Percentiles rank a stretch among this genome's conserved stretches.
These are phyloP conservation scores for Mentha longifolia DNA, from an alignment of 257 asterid genomes.

Conservation along the genomic window DNA sequence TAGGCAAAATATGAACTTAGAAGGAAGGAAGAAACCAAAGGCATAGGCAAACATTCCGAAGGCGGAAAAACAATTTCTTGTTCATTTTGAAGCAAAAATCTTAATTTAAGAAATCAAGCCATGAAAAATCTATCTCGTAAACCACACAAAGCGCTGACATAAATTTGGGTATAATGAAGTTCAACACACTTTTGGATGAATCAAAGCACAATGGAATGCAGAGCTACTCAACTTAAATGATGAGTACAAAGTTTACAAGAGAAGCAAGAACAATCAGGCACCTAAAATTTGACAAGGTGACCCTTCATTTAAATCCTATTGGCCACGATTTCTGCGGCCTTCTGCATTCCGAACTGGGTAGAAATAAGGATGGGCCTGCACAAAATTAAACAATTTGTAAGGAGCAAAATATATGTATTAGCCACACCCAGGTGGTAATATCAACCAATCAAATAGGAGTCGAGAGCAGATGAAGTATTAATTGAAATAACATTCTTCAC, in stretches of 20 bases:
- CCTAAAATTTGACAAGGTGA: constrained; percentile 7
- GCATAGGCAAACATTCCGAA: background rate
- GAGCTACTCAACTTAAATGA: constrained; percentile 38
- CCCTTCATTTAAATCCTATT: constrained; percentile 40
- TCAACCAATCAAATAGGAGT: background rate
- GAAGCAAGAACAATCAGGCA: constrained; percentile 27
- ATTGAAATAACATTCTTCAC: background rate
- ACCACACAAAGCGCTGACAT: constrained; percentile 20
- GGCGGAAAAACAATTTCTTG: constrained; percentile 13
- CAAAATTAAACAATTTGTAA: constrained; percentile 19
- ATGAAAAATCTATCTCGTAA: constrained; percentile 7
- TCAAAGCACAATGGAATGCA: constrained; percentile 13
- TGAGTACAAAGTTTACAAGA: constrained; percentile 13
- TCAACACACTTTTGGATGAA: constrained; percentile 29
- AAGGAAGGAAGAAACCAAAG: background rate
- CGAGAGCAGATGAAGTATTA: background rate
- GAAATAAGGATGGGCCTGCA: constrained; percentile 95
- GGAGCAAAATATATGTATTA: background rate
- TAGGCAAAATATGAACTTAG: background rate
- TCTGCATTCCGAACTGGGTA: constrained; percentile 79
- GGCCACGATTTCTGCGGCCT: constrained; percentile 74
- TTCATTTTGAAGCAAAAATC: constrained; percentile 18
- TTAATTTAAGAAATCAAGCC: constrained; percentile 10
- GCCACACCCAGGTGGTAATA: background rate
- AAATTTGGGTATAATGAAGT: constrained; percentile 9